Evolutionary conservation across 1,139 yeast genomes (phyloP), one percentile per base, ranked within the genome.

Genomic region (Magnusiomyces suaveolens): DNA sequence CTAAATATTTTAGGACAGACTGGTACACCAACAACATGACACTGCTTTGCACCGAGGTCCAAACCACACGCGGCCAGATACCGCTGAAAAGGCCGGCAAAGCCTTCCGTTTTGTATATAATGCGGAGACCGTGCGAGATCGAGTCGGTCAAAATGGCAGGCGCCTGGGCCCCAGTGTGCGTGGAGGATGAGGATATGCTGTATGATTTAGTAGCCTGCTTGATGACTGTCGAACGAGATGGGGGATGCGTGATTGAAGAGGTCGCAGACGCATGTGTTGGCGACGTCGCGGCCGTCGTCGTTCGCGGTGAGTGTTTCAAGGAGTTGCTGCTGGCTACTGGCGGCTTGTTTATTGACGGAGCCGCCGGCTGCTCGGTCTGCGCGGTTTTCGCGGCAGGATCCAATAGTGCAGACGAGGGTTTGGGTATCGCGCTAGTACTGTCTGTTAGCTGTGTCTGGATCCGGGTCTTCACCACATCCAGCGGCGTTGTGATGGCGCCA

Each of bases 1-100:
- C 66, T 48, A 65, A 50, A 39, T 60, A 43, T 53, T 65, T 66
- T 48, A 66, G 57, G 23, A 66, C 62, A 23, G 63, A 63, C 64
- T 92, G 98, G 70, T 92, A 92, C 51, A 90, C 74, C 60, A 92
- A 74, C 60, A 94, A 76, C 98, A 94, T 92, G 55, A 92, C 85
- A 59, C 96, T 87, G 69, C 96, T 87, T 69, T 92, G 98, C 18
- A 90, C 77, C 60, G 96, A 88, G 0, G 98, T 90, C 98, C 98
- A 92, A 8, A 92, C 87, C 60, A 90, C 83, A 59, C 98, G 75
- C 0, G 98, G 98, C 0, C 97, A 97, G 12, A 94, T 96, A 1
- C 98, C 98, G 41, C 92, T 81, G 70, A 92, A 90, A 50, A 88
- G 75, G 0, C 96, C 96, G 1, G 78, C 60, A 0, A 84, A 56